These are phyloP conservation scores for Musa schizocarpa DNA, from an alignment of 176 grass and related monocot genomes.

Conservation along the genomic window DNA sequence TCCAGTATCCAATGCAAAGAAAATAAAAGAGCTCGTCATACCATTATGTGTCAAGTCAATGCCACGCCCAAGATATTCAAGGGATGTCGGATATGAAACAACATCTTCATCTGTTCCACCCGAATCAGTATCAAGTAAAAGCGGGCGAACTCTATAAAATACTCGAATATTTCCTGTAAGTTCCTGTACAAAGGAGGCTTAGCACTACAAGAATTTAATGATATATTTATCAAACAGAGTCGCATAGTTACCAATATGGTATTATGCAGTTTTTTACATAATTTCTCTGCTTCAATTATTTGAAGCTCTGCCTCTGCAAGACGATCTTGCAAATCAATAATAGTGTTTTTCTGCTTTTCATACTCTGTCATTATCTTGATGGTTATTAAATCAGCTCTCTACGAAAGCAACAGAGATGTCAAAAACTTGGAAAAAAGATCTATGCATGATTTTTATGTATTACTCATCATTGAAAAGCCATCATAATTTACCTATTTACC, in stretches of 20 bases:
- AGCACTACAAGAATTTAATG: neutral
- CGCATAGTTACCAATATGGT: conserved; percentile 57
- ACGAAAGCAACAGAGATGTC: conserved; percentile 7
- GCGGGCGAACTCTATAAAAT: conserved; percentile 77
- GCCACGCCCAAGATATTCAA: conserved; percentile 51
- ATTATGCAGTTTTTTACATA: conserved; percentile 84
- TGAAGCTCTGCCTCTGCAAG: conserved; percentile 61
- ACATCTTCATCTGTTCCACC: conserved; percentile 30
- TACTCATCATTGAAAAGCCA: neutral
- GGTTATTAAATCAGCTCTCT: conserved; percentile 65
- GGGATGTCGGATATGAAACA: conserved; percentile 68
- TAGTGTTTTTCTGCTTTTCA: conserved; percentile 48
- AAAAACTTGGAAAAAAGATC: neutral
- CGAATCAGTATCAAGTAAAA: conserved; percentile 38
- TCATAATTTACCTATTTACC: neutral
- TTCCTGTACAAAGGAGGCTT: conserved; percentile 42
- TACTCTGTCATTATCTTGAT: conserved; percentile 63
- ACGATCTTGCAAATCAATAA: conserved; percentile 58
- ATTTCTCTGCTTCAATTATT: conserved; percentile 62
- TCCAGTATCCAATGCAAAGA: neutral
- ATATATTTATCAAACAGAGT: neutral
- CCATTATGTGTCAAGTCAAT: conserved; percentile 72
- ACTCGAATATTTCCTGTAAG: conserved; percentile 94
- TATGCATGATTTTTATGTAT: neutral
- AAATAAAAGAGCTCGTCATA: conserved; percentile 17